These are phyloP conservation scores for Fusarium protoensiforme DNA, from an alignment of 2,329 filamentous ascomycete genomes.

Conservation along the genomic window DNA sequence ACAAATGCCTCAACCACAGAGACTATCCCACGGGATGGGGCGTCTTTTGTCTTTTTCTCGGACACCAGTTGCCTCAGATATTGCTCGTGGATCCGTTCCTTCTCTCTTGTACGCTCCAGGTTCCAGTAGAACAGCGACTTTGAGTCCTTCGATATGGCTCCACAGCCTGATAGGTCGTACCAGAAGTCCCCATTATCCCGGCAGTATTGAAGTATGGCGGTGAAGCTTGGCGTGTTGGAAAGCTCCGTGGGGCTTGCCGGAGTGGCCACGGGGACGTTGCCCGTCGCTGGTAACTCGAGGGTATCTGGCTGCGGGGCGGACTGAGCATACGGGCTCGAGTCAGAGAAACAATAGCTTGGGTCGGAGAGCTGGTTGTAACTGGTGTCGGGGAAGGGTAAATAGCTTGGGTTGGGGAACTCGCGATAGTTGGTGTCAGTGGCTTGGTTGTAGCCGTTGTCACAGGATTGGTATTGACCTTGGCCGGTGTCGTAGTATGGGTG, in stretches of 20 bases:
- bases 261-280: neutral
- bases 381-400: no score
- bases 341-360: no score
- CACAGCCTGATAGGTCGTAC: neutral
- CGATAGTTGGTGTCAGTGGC: no score
- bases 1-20: constrained; percentile 6
- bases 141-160: neutral
- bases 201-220: neutral
- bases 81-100: rapidly evolving
- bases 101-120: neutral
- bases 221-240: neutral
- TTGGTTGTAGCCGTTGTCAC: no score
- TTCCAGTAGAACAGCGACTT: neutral
- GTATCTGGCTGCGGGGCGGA: no score
- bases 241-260: rapidly evolving
- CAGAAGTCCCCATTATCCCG: neutral
- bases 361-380: no score
- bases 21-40: constrained; percentile 3
- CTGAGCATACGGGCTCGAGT: neutral
- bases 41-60: neutral
- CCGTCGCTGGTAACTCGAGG: rapidly evolving
- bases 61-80: neutral
- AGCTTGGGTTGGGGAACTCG: no score
- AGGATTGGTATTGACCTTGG: neutral
- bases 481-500: neutral